Conservation (phyloP, 495 filamentous ascomycete species). For the Letharia lupina region DNA sequence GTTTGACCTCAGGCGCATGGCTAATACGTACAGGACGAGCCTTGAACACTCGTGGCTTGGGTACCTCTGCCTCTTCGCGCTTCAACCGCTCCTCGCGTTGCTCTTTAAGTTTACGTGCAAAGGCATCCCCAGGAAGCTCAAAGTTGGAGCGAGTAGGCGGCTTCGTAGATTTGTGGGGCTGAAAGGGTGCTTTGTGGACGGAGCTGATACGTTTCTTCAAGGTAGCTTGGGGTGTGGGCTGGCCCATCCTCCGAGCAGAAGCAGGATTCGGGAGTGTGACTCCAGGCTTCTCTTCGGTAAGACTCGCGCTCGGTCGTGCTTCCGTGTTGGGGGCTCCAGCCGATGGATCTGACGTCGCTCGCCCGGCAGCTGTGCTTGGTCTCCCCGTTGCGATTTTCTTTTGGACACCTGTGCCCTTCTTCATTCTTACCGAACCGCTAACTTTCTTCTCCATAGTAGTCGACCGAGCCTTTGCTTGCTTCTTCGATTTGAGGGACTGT, state of each 20-base stretch:
- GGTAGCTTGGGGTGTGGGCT: neutral
- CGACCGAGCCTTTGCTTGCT: slow-evolving; percentile 6
- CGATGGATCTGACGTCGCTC: slow-evolving; percentile 6
- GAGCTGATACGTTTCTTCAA: slow-evolving; percentile 27
- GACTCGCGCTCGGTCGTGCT: neutral
- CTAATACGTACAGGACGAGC: slow-evolving; percentile 49
- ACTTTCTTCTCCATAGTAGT: neutral
- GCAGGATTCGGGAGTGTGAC: neutral
- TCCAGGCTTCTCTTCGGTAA: neutral
- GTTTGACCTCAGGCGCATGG: slow-evolving; percentile 31
- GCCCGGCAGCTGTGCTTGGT: slow-evolving; percentile 1
- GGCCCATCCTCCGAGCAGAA: neutral
- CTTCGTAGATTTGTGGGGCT: slow-evolving; percentile 49
- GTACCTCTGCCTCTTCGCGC: slow-evolving; percentile 43
- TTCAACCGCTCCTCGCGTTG: slow-evolving; percentile 55
- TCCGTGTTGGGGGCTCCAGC: neutral
- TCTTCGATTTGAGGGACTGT: slow-evolving; percentile 12
- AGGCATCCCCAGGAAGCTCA: slow-evolving; percentile 63
- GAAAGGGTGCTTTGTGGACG: slow-evolving; percentile 34
- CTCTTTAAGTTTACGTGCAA: slow-evolving; percentile 60
- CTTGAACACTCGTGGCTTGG: slow-evolving; percentile 52
- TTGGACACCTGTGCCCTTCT: neutral
- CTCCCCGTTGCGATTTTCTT: neutral
- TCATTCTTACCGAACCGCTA: neutral
- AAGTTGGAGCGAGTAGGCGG: slow-evolving; percentile 55